Evolutionary conservation across 2,329 filamentous ascomycete genomes (phyloP).

Genomic region (Dactylellina sp.): DNA sequence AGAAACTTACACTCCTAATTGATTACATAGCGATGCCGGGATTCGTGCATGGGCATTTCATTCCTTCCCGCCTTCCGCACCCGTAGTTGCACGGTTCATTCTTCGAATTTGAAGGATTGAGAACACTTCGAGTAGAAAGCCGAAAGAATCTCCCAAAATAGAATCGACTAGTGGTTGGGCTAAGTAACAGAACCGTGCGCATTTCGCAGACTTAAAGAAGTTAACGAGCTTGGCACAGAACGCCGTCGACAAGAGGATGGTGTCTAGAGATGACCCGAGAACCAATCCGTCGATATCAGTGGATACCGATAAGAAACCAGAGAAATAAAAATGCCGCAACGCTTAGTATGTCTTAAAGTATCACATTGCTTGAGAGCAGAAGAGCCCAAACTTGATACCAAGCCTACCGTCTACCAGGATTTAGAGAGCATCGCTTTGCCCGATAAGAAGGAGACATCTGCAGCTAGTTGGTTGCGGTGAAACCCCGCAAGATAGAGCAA

Average conservation of each 20-base stretch:
- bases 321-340: background rate
- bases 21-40: constrained; percentile 9
- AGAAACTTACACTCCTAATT: constrained; percentile 19
- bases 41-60: constrained; percentile 30
- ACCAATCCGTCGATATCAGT: background rate
- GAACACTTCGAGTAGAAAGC: background rate
- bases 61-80: constrained; percentile 43
- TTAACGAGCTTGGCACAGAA: constrained; percentile 11
- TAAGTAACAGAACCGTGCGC: background rate
- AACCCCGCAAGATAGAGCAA: background rate
- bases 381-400: background rate
- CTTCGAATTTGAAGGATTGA: background rate
- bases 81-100: constrained; percentile 37
- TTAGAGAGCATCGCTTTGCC: background rate
- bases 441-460: constrained; percentile 8
- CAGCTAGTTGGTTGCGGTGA: constrained; percentile 4
- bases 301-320: background rate
- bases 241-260: background rate
- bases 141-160: background rate
- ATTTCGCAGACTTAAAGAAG: background rate
- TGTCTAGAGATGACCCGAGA: background rate
- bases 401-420: background rate
- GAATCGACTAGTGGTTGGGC: background rate
- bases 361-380: background rate
- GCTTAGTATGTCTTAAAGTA: background rate